Evolutionary conservation across 495 filamentous ascomycete genomes (phyloP), one percentile per base, ranked within the genome.

Genomic region (Glarea lozoyensis): DNA sequence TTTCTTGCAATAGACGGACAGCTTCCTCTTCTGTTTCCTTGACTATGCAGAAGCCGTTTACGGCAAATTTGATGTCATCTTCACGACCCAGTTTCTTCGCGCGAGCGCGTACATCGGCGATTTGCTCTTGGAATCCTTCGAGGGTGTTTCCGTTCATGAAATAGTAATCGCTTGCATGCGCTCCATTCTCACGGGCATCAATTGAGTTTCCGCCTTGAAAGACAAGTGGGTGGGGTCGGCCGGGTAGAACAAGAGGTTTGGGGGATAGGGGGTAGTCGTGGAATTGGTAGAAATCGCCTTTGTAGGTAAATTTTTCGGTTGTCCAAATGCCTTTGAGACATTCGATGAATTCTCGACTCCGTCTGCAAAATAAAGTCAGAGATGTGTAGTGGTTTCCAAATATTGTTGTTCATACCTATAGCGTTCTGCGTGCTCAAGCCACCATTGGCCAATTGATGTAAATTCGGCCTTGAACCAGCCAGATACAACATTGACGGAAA

Each of bases 391-490:
- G n/a, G n/a, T n/a, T n/a, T n/a, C n/a, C n/a, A n/a, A n/a, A n/a
- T n/a, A n/a, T n/a, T n/a, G n/a, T n/a, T n/a, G n/a, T n/a, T n/a
- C n/a, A n/a, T n/a, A n/a, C 16, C 48, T 45, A 23, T 69, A 72
- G 24, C 67, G 54, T 56, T 70, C 67, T 13, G 57, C 65, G 42
- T 72, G 67, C 32, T 70, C 68, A 11, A 72, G 58, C 66, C 68
- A 69, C 67, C 67, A 72, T 54, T 72, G 63, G 12, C 67, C 66
- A 40, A 72, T 66, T 37, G 60, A 58, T 4, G 62, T 66, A 42
- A 72, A 70, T 48, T 70, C 68, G 42, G 58, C 56, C 52, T 70
- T 72, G 53, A 70, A 69, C 66, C 67, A 72, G 24, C 68, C 68
- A 19, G 60, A 64, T 9, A 70, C 67, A 12, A 72, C 58, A 48